Evolutionary conservation across 2,329 filamentous ascomycete genomes (phyloP).

Genomic region (Claviceps sp.): DNA sequence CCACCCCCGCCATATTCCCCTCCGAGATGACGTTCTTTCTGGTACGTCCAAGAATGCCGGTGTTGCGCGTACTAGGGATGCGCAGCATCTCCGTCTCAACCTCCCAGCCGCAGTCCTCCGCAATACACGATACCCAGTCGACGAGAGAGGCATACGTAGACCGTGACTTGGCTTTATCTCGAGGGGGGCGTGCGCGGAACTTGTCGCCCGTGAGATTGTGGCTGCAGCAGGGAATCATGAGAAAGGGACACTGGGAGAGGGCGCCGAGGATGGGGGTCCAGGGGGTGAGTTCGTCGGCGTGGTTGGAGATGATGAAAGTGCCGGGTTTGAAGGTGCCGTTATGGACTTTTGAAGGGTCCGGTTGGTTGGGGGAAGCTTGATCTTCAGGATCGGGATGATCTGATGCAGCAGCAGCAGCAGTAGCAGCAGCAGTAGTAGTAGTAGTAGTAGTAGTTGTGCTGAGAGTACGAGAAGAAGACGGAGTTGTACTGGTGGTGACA

Average conservation of each 20-base stretch:
- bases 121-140: conserved; percentile 59
- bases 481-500: conserved; percentile 14
- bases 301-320: conserved; percentile 93
- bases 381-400: no score
- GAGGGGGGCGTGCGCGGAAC: conserved; percentile 53
- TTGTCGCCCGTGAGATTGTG: conserved; percentile 66
- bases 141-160: conserved; percentile 79
- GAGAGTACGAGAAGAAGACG: no score
- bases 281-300: conserved; percentile 87
- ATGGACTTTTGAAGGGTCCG: conserved; percentile 22
- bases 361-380: not conserved
- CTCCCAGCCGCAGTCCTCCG: conserved; percentile 57
- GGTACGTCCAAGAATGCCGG: conserved; percentile 54
- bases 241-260: conserved; percentile 64
- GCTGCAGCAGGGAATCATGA: conserved; percentile 92
- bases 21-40: not conserved
- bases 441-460: no score
- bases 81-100: conserved; percentile 76
- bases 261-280: conserved; percentile 88
- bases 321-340: conserved; percentile 55
- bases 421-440: no score
- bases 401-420: no score
- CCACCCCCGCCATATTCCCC: conserved; percentile 27
- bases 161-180: conserved; percentile 32
- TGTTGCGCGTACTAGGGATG: conserved; percentile 86